These are phyloP conservation scores for Lepidium campestre DNA, from an alignment of 441 rosid species.

Conservation along the genomic window DNA sequence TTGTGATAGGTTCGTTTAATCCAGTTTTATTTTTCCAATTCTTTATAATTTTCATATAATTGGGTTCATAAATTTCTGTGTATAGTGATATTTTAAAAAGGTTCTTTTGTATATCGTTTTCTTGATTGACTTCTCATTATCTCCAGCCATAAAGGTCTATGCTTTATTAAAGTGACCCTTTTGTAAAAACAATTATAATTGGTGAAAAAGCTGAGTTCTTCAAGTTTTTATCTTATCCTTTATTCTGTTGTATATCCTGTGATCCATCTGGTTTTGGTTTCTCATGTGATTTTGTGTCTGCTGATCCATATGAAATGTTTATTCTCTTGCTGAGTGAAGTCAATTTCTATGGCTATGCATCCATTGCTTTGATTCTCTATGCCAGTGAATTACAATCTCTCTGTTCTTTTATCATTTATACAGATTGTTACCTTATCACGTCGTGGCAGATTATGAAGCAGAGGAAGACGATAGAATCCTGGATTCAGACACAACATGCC, in stretches of 20 bases:
- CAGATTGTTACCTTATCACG: constrained; percentile 89
- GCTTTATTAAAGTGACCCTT: neutral
- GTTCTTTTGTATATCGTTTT: neutral
- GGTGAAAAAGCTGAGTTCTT: neutral
- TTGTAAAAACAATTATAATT: neutral
- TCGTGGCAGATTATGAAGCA: constrained; percentile 90
- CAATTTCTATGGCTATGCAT: neutral
- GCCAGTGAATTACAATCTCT: neutral
- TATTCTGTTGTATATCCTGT: too few relatives aligned
- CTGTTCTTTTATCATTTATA: constrained; percentile 19
- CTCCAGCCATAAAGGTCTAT: neutral
- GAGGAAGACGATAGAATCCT: constrained; percentile 91
- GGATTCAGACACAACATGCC: constrained; percentile 76
- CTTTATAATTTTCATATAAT: neutral
- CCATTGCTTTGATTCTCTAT: neutral
- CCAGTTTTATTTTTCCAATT: neutral
- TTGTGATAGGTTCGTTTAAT: constrained; percentile 68
- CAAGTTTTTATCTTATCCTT: too few relatives aligned
- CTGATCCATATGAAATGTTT: neutral
- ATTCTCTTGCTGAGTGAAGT: neutral
- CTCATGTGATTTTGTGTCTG: neutral
- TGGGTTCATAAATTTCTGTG: neutral
- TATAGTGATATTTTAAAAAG: neutral
- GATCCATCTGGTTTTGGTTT: too few relatives aligned
- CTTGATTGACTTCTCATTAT: neutral